Evolutionary conservation across 2,329 filamentous ascomycete species (phyloP).

Genomic region (Pseudohalonectria lignicola): DNA sequence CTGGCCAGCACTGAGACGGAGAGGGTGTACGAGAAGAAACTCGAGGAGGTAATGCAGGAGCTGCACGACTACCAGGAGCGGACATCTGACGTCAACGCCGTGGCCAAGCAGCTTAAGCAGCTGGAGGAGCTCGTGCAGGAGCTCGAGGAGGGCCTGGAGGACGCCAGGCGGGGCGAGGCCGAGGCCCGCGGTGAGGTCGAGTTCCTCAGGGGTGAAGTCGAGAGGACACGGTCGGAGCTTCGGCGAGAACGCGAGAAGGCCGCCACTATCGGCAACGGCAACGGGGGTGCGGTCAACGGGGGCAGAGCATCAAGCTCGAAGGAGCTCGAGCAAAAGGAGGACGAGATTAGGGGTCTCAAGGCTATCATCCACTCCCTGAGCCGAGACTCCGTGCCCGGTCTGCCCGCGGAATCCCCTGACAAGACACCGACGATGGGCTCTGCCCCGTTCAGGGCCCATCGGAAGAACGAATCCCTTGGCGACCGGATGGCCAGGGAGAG

Average conservation of each 20-base stretch:
- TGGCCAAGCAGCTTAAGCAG: conserved; percentile 86
- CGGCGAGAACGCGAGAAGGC: conserved; percentile 80
- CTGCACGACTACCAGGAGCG: conserved; percentile 72
- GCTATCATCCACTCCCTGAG: conserved; percentile 96
- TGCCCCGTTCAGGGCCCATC: conserved; percentile 28
- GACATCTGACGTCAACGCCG: conserved; percentile 80
- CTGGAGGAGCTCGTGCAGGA: conserved; percentile 94
- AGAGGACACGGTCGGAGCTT: conserved; percentile 79
- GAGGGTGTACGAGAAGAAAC: conserved; percentile 87
- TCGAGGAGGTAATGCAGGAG: conserved; percentile 76
- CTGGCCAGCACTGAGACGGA: conserved; percentile 93
- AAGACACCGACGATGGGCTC: conserved; percentile 20
- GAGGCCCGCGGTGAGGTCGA: conserved; percentile 94
- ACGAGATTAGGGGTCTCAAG: conserved; percentile 93
- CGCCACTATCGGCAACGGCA: conserved; percentile 41
- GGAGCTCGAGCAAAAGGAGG: conserved; percentile 87
- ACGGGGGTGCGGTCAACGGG: conserved; percentile 17
- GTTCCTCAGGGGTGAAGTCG: conserved; percentile 88
- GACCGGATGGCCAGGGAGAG: conserved; percentile 53
- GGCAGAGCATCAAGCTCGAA: conserved; percentile 37
- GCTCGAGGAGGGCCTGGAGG: conserved; percentile 90
- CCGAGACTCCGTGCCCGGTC: conserved; percentile 51
- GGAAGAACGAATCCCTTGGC: conserved; percentile 37
- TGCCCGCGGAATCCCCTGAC: conserved; percentile 18
- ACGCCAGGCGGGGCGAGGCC: conserved; percentile 85